phyloP scores from a whole-genome alignment of 2,329 filamentous ascomycete genomes.

The Phaeomoniella chlamydospora region DNA sequence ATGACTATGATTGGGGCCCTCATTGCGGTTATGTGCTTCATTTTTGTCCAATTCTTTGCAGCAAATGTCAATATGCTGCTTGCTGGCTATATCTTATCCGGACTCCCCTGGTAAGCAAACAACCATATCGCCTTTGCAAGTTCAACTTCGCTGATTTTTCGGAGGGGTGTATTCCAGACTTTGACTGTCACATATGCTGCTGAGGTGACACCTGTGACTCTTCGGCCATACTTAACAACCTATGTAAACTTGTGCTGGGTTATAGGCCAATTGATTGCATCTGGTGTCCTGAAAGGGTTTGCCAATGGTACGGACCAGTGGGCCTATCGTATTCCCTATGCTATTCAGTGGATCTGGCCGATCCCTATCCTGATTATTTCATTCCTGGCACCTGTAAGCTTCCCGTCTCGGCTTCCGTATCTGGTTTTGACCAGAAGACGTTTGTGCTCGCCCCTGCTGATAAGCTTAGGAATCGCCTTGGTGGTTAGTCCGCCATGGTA shows the following conservation, averaged over 20 bases:
- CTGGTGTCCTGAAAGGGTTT: constrained; percentile 31
- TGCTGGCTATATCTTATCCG: constrained; percentile 47
- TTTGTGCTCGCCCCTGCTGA: too few species aligned
- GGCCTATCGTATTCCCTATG: constrained; percentile 37
- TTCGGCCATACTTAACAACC: constrained; percentile 37
- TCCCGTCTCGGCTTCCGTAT: too few species aligned
- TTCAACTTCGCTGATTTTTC: too few species aligned
- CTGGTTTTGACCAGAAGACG: too few species aligned
- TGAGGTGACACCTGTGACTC: constrained; percentile 28
- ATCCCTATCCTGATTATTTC: constrained; percentile 28
- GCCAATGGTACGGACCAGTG: constrained; percentile 24
- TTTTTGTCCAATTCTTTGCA: constrained; percentile 51
- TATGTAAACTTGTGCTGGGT: constrained; percentile 45
- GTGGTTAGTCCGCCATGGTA: constrained; percentile 31
- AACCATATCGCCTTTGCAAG: too few species aligned
- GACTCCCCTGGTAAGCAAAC: constrained; percentile 35
- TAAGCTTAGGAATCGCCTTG: constrained; percentile 39
- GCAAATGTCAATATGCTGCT: constrained; percentile 44
- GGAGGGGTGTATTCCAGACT: constrained; percentile 35
- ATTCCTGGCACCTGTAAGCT: constrained; percentile 29
- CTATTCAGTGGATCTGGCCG: constrained; percentile 38
- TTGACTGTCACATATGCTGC: constrained; percentile 39
- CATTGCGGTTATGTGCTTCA: constrained; percentile 38
- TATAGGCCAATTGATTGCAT: constrained; percentile 38
- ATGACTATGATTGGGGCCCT: constrained; percentile 49